A percentile compares a stretch with the other conserved stretches of the same genome.
Evolutionary conservation across 257 asterid species (phyloP).

Genomic region (Anisodus acutangulus): DNA sequence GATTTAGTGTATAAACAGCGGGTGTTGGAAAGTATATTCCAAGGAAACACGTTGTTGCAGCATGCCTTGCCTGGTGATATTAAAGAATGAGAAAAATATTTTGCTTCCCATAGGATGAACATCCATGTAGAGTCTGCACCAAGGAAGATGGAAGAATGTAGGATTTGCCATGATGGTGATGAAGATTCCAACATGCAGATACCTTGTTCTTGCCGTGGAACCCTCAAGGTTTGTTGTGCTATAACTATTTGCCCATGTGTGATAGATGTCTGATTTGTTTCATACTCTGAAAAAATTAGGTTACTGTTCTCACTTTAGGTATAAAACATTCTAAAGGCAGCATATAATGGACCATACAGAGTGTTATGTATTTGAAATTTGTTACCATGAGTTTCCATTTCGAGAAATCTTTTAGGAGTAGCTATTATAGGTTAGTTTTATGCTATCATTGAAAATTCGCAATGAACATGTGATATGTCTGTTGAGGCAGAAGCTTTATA

Average conservation of each 20-base stretch:
- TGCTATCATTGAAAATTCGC: neutral
- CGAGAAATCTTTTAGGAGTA: neutral
- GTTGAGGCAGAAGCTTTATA: neutral
- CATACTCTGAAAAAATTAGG: neutral
- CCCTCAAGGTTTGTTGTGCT: constrained; percentile 65
- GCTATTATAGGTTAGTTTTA: neutral
- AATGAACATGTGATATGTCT: neutral
- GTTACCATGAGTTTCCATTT: neutral
- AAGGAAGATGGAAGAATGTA: constrained; percentile 64
- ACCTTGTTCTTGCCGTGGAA: constrained; percentile 91
- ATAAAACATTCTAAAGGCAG: neutral
- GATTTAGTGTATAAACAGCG: neutral
- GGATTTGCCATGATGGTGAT: constrained; percentile 90
- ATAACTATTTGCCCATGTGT: neutral
- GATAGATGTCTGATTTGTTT: neutral
- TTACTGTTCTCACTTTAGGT: neutral
- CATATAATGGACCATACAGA: neutral
- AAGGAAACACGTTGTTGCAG: constrained; percentile 29
- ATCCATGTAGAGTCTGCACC: constrained; percentile 45
- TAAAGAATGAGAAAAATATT: constrained; percentile 36
- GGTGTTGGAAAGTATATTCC: neutral
- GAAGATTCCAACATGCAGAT: constrained; percentile 77
- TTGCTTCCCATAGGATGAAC: constrained; percentile 61
- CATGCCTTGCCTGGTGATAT: constrained; percentile 34
- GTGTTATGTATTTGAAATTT: neutral